Evolutionary conservation across 139 green algal genomes (phyloP).

Genomic region (Haematococcus sp.): DNA sequence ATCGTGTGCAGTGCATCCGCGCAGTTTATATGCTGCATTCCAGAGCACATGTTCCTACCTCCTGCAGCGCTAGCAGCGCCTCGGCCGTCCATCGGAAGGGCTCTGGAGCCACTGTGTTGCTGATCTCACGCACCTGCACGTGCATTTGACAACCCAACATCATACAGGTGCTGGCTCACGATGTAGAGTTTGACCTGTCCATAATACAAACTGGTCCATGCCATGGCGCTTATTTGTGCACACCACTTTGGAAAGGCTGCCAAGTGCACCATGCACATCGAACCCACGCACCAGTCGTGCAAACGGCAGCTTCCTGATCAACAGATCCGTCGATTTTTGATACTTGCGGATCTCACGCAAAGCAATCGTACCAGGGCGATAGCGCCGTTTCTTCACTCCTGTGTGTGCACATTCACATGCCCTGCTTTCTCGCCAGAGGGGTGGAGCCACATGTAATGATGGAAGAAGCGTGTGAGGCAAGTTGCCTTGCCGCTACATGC

Average conservation of each 20-base stretch:
- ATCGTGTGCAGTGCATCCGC: no score
- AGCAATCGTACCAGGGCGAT: slow-evolving; percentile 81
- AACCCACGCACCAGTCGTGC: slow-evolving; percentile 72
- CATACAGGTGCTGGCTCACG: no score
- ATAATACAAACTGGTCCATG: no score
- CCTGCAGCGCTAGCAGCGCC: slow-evolving; percentile 89
- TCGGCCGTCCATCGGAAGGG: slow-evolving; percentile 95
- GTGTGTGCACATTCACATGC: no score
- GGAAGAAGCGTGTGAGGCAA: no score
- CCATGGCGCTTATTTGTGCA: no score
- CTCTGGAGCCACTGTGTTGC: slow-evolving; percentile 86
- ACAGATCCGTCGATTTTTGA: slow-evolving; percentile 76
- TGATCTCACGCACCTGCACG: slow-evolving; percentile 82
- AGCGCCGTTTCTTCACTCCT: slow-evolving; percentile 51
- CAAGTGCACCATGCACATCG: not conserved
- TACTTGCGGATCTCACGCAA: slow-evolving; percentile 90
- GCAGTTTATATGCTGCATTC: not conserved
- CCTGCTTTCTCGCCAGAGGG: no score
- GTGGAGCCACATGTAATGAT: no score
- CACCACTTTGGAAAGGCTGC: not conserved
- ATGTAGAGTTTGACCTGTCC: no score
- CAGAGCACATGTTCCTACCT: slow-evolving; percentile 43
- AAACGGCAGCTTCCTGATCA: slow-evolving; percentile 93
- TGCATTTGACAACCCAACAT: not conserved
- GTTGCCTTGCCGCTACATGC: no score